phyloP scores from a whole-genome alignment of 164 flowering plant species.

The Echeveria elegans region DNA sequence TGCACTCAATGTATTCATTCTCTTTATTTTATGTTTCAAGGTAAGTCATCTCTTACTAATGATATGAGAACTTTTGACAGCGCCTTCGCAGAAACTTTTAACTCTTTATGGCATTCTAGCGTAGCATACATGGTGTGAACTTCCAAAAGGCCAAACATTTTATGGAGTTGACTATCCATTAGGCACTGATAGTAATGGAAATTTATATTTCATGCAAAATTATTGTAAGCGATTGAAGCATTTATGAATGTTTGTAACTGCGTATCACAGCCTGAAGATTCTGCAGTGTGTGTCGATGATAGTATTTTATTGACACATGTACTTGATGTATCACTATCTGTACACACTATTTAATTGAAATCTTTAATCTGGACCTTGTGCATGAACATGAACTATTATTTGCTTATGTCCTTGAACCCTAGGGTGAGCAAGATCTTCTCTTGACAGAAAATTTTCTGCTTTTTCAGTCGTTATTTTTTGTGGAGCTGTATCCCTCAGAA shows the following conservation, averaged over 20 bases:
- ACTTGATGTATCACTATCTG: too few species aligned
- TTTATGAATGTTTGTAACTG: too few species aligned
- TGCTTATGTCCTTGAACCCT: background rate
- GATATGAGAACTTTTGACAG: background rate
- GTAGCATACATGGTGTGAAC: background rate
- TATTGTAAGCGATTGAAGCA: too few species aligned
- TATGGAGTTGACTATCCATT: background rate
- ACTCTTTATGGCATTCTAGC: background rate
- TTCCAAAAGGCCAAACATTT: background rate
- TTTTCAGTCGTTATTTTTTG: slow-evolving; percentile 76
- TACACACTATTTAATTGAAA: background rate
- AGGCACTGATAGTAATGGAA: too few species aligned
- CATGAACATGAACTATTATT: background rate
- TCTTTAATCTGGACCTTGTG: background rate
- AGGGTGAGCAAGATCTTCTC: background rate
- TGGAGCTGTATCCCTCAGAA: slow-evolving; percentile 61
- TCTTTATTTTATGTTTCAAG: slow-evolving; percentile 66
- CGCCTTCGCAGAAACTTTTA: background rate
- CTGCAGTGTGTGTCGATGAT: too few species aligned
- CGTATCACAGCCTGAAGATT: too few species aligned
- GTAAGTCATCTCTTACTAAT: slow-evolving; percentile 21
- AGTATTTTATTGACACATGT: too few species aligned
- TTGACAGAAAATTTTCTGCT: background rate
- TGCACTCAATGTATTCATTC: slow-evolving; percentile 42
- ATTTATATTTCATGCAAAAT: background rate